Evolutionary conservation across 1,139 yeast species (phyloP).

Genomic region (Kodamaea suecica): DNA sequence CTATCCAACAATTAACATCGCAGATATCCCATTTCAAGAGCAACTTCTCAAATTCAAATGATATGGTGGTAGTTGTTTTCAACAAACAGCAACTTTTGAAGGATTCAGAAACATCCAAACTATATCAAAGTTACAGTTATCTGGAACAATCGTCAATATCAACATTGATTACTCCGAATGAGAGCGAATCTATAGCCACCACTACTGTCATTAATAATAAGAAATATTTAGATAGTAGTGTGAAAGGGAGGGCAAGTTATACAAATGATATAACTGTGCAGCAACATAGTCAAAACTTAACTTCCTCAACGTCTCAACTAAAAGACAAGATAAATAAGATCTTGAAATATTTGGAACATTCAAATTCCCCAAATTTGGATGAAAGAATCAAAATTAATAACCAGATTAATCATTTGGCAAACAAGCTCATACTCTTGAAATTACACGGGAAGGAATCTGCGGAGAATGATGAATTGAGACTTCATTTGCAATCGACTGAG

Average conservation of each 20-base stretch:
- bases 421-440: constrained; percentile 19
- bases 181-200: constrained; percentile 27
- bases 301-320: constrained; percentile 22
- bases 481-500: constrained; percentile 22
- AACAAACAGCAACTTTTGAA: constrained; percentile 8
- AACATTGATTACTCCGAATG: constrained; percentile 19
- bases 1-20: constrained; percentile 10
- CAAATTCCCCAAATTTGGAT: constrained; percentile 5
- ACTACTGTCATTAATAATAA: constrained; percentile 26
- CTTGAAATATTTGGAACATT: constrained; percentile 17
- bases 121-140: constrained; percentile 1
- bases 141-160: constrained; percentile 3
- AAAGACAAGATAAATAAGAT: constrained; percentile 20
- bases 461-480: constrained; percentile 10
- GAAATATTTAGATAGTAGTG: constrained; percentile 16
- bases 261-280: constrained; percentile 10
- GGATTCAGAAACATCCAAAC: constrained; percentile 1
- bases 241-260: constrained; percentile 6
- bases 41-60: constrained; percentile 1
- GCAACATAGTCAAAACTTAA: constrained; percentile 17
- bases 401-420: constrained; percentile 25
- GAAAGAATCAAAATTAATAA: constrained; percentile 21
- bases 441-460: constrained; percentile 4
- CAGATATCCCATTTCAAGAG: constrained; percentile 8
- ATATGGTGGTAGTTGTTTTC: constrained; percentile 8